Evolutionary conservation across 768 basidiomycete species (phyloP).

Genomic region (Scleroderma citrinum): DNA sequence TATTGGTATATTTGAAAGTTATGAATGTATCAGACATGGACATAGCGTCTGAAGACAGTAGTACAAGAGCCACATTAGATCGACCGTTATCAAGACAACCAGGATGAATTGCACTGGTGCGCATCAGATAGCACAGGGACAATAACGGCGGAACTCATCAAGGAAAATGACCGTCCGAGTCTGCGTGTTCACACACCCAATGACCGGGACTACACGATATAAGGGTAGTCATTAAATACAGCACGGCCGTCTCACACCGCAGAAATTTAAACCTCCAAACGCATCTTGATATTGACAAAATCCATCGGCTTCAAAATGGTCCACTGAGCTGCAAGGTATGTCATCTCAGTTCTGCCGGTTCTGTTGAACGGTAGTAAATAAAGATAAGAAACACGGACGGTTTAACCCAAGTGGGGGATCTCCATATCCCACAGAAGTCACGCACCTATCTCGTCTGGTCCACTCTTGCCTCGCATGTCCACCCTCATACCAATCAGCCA

Average conservation of each 20-base stretch:
- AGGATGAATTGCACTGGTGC: background rate
- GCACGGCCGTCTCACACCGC: background rate
- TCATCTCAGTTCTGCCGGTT: conserved; percentile 53
- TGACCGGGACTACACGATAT: too few species aligned
- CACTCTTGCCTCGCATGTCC: conserved; percentile 51
- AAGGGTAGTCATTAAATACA: too few species aligned
- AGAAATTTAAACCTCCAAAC: conserved; percentile 43
- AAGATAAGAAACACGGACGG: background rate
- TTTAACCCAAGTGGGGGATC: conserved; percentile 8
- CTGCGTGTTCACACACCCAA: too few species aligned
- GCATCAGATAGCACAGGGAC: background rate
- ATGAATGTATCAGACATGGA: too few species aligned
- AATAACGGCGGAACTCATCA: background rate
- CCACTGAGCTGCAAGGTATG: conserved; percentile 44
- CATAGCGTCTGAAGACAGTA: too few species aligned
- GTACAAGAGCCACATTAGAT: too few species aligned
- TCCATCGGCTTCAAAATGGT: conserved; percentile 41
- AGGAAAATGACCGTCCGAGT: background rate
- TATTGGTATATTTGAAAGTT: background rate
- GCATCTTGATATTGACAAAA: conserved; percentile 48
- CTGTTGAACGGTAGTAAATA: conserved; percentile 27
- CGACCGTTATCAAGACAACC: too few species aligned
- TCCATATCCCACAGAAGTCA: conserved; percentile 6
- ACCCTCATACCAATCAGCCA: conserved; percentile 48
- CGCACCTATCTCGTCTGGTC: conserved; percentile 49